Evolutionary conservation across 2,329 filamentous ascomycete genomes (phyloP).

Genomic region (Bipolaris oryzae): DNA sequence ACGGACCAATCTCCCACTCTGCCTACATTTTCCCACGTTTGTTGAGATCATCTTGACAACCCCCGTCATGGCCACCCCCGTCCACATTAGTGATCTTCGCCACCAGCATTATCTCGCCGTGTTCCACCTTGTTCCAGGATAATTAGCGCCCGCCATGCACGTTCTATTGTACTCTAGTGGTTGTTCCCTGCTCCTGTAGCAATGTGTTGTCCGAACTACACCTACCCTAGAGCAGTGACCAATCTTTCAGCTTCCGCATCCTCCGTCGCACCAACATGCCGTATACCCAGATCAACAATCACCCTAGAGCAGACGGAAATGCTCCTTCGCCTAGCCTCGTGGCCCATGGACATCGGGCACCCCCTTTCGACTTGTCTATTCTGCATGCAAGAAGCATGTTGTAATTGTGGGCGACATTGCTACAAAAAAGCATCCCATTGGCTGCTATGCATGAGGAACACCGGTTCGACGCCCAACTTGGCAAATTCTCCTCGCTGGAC

Average conservation of each 20-base stretch:
- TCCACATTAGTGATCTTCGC: conserved; percentile 13
- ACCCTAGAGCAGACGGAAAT: not conserved
- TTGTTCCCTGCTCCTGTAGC: not conserved
- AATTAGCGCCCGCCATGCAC: conserved; percentile 1
- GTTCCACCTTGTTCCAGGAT: conserved; percentile 11
- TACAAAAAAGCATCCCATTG: conserved; percentile 9
- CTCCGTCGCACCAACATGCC: conserved; percentile 8
- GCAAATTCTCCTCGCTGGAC: conserved; percentile 6
- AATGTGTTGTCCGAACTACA: conserved; percentile 4
- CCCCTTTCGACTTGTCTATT: not conserved
- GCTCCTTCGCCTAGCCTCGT: not conserved
- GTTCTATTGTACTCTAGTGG: conserved; percentile 2
- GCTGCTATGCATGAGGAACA: conserved; percentile 1
- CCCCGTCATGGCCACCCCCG: conserved; percentile 3
- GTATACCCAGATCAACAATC: not conserved
- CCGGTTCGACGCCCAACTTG: conserved; percentile 6
- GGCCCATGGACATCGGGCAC: too few species aligned
- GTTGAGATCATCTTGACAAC: conserved; percentile 7
- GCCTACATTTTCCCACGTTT: conserved; percentile 5
- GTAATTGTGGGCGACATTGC: conserved; percentile 3
- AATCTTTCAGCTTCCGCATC: conserved; percentile 9
- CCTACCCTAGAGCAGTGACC: not conserved
- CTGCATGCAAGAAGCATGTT: conserved; percentile 3
- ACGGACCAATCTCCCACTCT: conserved; percentile 3
- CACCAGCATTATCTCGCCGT: not conserved